These are phyloP conservation scores for Hymenoscyphus scutula DNA, from an alignment of 2,329 filamentous ascomycete species.

Conservation along the genomic window DNA sequence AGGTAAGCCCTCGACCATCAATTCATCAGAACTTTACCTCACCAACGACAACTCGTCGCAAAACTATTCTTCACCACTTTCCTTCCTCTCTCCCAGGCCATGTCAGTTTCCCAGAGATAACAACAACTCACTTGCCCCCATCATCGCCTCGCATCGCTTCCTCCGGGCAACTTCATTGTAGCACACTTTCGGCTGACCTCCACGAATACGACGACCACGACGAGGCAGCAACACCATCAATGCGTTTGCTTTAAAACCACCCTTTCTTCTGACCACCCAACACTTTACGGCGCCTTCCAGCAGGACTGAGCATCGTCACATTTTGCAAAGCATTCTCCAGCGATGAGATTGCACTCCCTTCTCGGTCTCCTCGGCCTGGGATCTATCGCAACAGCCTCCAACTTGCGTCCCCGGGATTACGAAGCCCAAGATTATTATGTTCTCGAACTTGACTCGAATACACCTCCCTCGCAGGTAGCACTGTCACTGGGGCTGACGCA, in stretches of 20 bases:
- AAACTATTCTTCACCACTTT: not conserved
- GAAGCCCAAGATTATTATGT: conserved; percentile 89
- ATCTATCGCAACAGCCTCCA: conserved; percentile 45
- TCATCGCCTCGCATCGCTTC: not conserved
- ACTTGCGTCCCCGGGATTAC: conserved; percentile 64
- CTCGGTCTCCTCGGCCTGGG: conserved; percentile 54
- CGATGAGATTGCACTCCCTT: conserved; percentile 43
- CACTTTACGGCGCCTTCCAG: not conserved
- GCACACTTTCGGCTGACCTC: not conserved
- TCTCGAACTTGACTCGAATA: conserved; percentile 69
- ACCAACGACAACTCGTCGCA: not conserved
- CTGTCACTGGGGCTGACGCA: conserved; percentile 70
- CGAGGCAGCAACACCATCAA: not conserved
- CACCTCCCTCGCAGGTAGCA: conserved; percentile 68
- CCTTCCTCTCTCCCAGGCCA: not conserved
- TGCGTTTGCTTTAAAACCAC: not conserved
- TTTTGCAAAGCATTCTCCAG: not conserved
- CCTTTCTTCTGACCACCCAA: not conserved
- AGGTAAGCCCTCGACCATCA: not conserved
- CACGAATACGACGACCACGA: not conserved
- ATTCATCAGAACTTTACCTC: conserved; percentile 2
- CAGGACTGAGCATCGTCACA: conserved; percentile 1
- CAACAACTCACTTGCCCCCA: not conserved
- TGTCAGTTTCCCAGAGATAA: not conserved
- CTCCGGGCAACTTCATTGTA: not conserved